Percentiles rank a stretch among this genome's conserved stretches.
phyloP scores from a whole-genome alignment of 306 rosid species.

The Hippophae gyantsensis region DNA sequence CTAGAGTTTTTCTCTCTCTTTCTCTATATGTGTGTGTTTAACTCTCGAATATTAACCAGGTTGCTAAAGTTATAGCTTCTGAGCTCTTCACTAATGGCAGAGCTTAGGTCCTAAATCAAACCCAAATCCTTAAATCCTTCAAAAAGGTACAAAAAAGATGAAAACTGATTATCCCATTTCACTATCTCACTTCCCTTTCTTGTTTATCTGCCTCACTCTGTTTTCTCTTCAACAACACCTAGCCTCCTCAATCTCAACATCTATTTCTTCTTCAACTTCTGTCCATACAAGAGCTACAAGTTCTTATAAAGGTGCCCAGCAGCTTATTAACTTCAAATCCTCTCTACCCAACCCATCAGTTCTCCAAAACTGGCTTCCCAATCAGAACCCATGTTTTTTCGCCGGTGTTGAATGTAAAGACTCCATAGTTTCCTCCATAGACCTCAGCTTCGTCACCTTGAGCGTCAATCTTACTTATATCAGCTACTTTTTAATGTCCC shows the following conservation, averaged over 20 bases:
- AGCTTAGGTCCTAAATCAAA: constrained; percentile 18
- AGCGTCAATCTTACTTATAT: no score
- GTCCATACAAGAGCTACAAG: no score
- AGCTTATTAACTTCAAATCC: constrained; percentile 55
- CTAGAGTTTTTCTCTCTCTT: constrained; percentile 4
- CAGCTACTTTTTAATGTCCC: constrained; percentile 30
- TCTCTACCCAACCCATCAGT: constrained; percentile 41
- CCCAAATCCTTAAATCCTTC: neutral
- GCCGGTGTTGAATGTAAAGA: constrained; percentile 50
- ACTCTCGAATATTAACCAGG: constrained; percentile 1
- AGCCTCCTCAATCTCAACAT: constrained; percentile 8
- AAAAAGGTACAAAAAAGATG: constrained; percentile 19
- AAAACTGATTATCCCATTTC: constrained; percentile 17
- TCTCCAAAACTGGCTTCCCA: constrained; percentile 54
- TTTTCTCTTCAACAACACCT: no score
- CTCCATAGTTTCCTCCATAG: constrained; percentile 45
- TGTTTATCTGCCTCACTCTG: no score
- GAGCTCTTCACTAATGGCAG: constrained; percentile 48
- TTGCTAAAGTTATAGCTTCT: constrained; percentile 18
- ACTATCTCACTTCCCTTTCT: neutral
- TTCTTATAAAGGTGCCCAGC: constrained; percentile 21
- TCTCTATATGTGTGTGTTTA: neutral
- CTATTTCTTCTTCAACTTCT: constrained; percentile 3
- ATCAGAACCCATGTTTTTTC: constrained; percentile 49
- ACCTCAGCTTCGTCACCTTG: constrained; percentile 37